These are phyloP conservation scores for Salix udensis DNA, from an alignment of 345 rosid genomes.

Conservation along the genomic window DNA sequence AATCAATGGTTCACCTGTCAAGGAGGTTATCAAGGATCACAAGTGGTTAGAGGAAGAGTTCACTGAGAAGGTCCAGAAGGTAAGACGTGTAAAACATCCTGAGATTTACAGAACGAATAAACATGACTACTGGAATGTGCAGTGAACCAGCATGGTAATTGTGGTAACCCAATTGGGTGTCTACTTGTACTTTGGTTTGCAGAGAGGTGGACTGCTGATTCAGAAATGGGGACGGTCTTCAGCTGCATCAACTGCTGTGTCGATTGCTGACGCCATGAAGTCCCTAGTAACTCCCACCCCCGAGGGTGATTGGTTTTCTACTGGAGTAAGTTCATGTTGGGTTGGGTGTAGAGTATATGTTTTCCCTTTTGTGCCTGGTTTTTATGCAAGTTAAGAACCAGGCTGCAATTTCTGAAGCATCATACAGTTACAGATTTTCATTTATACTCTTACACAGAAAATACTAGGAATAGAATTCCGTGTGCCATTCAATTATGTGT, in stretches of 20 bases:
- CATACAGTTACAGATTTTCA: background rate
- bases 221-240: conserved; percentile 99
- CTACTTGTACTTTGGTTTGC: conserved; percentile 21
- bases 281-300: conserved; percentile 88
- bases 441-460: background rate
- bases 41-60: conserved; percentile 94
- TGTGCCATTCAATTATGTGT: background rate
- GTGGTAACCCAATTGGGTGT: background rate
- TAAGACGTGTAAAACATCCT: conserved; percentile 18
- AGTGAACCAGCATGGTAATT: no score
- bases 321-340: conserved; percentile 62
- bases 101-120: background rate
- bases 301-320: conserved; percentile 94
- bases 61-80: conserved; percentile 91
- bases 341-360: background rate
- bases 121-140: background rate
- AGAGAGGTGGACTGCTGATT: conserved; percentile 94
- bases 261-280: conserved; percentile 86
- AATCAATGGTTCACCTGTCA: conserved; percentile 77
- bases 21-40: conserved; percentile 83
- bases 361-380: background rate
- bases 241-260: conserved; percentile 94
- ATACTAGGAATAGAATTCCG: background rate
- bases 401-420: background rate
- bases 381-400: background rate